Percentiles rank a stretch among this genome's conserved stretches.
These are phyloP conservation scores for Aegle marmelos DNA, from an alignment of 345 rosid species.

Conservation along the genomic window DNA sequence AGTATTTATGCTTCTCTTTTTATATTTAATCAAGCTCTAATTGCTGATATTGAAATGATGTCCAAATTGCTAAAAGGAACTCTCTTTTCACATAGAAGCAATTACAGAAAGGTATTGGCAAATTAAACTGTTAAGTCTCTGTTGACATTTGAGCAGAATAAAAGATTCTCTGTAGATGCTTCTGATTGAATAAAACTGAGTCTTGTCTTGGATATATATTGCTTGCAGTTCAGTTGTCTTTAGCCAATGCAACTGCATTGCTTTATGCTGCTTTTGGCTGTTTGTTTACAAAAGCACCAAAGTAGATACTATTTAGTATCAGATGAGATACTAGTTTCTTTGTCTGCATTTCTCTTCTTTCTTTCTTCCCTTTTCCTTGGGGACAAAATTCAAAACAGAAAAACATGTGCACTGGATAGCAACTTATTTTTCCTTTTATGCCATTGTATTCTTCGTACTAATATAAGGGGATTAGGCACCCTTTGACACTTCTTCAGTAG, in stretches of 20 bases:
- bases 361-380: background rate
- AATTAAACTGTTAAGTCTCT: background rate
- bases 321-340: background rate
- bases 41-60: background rate
- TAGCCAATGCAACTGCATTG: background rate
- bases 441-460: slow-evolving; percentile 29
- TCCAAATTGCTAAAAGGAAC: background rate
- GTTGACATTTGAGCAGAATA: background rate
- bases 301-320: background rate
- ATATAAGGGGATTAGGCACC: slow-evolving; percentile 64
- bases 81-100: background rate
- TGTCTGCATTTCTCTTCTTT: background rate
- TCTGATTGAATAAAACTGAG: background rate
- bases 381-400: background rate
- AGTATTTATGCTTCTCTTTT: background rate
- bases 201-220: background rate
- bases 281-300: background rate
- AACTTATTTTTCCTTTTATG: slow-evolving; percentile 17
- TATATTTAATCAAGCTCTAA: background rate
- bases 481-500: slow-evolving; percentile 88
- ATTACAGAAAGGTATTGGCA: background rate
- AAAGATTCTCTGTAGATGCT: background rate
- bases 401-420: background rate
- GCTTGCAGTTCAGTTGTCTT: no score
- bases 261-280: background rate